phyloP scores from a whole-genome alignment of 768 basidiomycete species.

The Leccinum longicurvipes region DNA sequence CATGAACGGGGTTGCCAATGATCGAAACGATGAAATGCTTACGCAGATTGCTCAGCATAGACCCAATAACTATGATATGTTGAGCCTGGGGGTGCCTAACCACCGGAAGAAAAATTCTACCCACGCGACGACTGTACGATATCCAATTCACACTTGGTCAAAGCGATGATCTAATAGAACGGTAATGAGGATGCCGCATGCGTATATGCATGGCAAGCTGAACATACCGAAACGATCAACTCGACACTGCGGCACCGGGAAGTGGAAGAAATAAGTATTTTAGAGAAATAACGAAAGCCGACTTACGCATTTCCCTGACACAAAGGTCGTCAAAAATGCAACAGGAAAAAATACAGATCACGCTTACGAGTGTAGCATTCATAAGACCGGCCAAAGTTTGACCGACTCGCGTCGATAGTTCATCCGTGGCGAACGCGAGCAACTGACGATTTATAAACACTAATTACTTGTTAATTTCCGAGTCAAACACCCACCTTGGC shows the following conservation, averaged over 20 bases:
- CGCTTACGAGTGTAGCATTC: constrained; percentile 75
- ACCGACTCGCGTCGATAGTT: constrained; percentile 76
- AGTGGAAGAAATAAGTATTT: not conserved
- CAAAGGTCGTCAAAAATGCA: not conserved
- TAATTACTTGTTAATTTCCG: not conserved
- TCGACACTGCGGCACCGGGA: constrained; percentile 38
- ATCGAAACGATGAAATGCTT: constrained; percentile 16
- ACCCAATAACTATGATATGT: constrained; percentile 64
- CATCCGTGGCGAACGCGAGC: constrained; percentile 82
- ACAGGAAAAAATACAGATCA: not conserved
- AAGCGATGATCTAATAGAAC: constrained; percentile 61
- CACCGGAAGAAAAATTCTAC: constrained; percentile 20
- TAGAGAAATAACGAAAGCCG: not conserved
- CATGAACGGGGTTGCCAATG: not conserved
- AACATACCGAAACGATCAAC: constrained; percentile 63
- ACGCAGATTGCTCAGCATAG: constrained; percentile 77
- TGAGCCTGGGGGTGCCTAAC: constrained; percentile 1
- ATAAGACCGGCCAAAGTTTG: constrained; percentile 80
- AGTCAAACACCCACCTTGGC: constrained; percentile 52
- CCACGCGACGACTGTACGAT: constrained; percentile 79
- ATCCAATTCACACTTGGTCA: constrained; percentile 75
- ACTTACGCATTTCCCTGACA: constrained; percentile 32
- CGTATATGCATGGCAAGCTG: not conserved
- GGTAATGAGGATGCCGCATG: not conserved
- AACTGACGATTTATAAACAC: constrained; percentile 40